Percentiles rank a stretch among this genome's conserved stretches.
phyloP scores from a whole-genome alignment of 441 rosid genomes.

The Biscutella laevigata region DNA sequence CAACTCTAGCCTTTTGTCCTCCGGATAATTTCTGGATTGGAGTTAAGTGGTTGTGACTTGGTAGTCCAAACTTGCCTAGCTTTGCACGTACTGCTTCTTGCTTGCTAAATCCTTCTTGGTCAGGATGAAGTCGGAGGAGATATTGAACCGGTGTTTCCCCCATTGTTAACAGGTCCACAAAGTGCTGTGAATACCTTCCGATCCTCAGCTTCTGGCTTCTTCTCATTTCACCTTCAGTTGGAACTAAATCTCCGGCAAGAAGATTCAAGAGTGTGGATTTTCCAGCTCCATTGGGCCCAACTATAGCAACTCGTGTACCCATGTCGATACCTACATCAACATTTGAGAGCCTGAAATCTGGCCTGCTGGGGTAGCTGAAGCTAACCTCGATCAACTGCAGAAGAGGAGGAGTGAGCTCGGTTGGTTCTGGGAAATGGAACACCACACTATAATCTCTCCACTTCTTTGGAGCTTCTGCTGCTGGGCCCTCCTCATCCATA shows the following conservation, averaged over 20 bases:
- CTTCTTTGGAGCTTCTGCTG: constrained; percentile 61
- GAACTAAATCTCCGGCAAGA: constrained; percentile 80
- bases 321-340: constrained; percentile 92
- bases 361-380: constrained; percentile 73
- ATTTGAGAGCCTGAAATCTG: constrained; percentile 60
- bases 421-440: constrained; percentile 94
- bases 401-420: constrained; percentile 84
- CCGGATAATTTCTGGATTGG: constrained; percentile 82
- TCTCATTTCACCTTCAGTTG: constrained; percentile 70
- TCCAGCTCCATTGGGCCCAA: constrained; percentile 94
- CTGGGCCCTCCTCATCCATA: constrained; percentile 56
- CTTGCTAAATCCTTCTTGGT: constrained; percentile 81
- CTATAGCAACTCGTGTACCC: constrained; percentile 90
- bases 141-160: constrained; percentile 88
- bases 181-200: constrained; percentile 89
- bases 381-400: constrained; percentile 81
- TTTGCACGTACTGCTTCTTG: constrained; percentile 89
- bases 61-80: constrained; percentile 88
- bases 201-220: constrained; percentile 83
- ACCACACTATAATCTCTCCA: constrained; percentile 86
- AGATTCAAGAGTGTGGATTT: constrained; percentile 88
- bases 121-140: constrained; percentile 92
- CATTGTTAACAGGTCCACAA: constrained; percentile 84
- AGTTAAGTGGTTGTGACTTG: constrained; percentile 75
- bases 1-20: constrained; percentile 86